A percentile compares a stretch with the other conserved stretches of the same genome.
These are phyloP conservation scores for Gonium pectorale DNA, from an alignment of 139 green algal genomes.

Conservation along the genomic window DNA sequence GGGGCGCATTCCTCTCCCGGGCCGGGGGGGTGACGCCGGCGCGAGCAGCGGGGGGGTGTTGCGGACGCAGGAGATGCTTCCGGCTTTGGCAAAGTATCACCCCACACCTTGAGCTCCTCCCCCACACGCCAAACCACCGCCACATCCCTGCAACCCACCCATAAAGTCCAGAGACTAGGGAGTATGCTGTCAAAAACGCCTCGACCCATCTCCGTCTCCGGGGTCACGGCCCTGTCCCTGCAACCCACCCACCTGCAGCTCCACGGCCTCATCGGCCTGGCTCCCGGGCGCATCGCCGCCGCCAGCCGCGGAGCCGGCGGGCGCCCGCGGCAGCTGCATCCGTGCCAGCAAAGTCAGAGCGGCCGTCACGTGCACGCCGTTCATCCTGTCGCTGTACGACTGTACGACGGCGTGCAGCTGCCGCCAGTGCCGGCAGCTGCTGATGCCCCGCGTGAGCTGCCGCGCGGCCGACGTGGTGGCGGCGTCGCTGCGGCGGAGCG, in stretches of 20 bases:
- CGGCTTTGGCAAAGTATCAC: neutral
- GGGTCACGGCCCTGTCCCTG: too few relatives aligned
- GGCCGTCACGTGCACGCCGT: constrained; percentile 24
- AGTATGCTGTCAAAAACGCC: neutral
- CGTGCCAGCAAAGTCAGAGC: neutral
- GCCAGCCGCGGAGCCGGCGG: neutral
- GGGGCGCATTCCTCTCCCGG: neutral
- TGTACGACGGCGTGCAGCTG: neutral
- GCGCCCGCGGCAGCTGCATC: constrained; percentile 13
- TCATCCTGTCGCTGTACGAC: neutral
- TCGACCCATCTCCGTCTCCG: too few relatives aligned
- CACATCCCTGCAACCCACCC: neutral
- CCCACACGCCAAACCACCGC: too few relatives aligned
- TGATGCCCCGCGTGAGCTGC: neutral
- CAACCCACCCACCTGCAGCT: constrained; percentile 10
- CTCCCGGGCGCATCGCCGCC: neutral
- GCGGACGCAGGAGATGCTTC: neutral
- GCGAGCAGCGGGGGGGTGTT: neutral
- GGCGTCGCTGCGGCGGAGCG: neutral
- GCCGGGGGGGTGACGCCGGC: neutral
- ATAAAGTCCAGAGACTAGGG: too few relatives aligned
- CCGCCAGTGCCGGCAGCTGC: neutral
- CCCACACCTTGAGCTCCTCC: neutral
- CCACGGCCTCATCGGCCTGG: neutral
- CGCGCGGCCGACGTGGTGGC: neutral